phyloP scores from a whole-genome alignment of 1,139 yeast genomes.

The Yamadazyma atmosphaerica region DNA sequence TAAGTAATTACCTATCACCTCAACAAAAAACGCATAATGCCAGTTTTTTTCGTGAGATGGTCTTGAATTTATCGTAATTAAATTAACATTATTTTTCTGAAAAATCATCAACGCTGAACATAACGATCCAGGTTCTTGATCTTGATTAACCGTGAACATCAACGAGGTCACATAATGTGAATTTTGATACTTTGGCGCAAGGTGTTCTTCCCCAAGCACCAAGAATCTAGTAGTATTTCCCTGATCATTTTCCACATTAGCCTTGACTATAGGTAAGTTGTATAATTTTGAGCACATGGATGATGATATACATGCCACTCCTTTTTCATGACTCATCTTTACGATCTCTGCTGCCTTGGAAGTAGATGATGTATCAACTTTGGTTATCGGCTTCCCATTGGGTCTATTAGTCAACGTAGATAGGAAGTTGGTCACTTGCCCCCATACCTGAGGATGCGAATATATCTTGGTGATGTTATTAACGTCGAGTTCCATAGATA shows the following conservation, averaged over 20 bases:
- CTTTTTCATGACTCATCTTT: slow-evolving; percentile 34
- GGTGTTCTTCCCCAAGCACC: slow-evolving; percentile 46
- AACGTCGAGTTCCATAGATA: slow-evolving; percentile 46
- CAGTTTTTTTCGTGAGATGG: slow-evolving; percentile 67
- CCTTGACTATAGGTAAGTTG: slow-evolving; percentile 54
- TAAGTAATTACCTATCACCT: slow-evolving; percentile 40
- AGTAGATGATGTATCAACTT: slow-evolving; percentile 73
- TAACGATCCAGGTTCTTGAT: slow-evolving; percentile 61
- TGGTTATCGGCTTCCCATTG: slow-evolving; percentile 33
- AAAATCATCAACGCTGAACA: slow-evolving; percentile 66
- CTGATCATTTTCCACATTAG: slow-evolving; percentile 65
- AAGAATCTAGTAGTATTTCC: slow-evolving; percentile 86
- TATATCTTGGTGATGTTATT: slow-evolving; percentile 56
- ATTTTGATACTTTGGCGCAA: slow-evolving; percentile 9
- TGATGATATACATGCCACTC: slow-evolving; percentile 49
- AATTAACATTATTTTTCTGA: slow-evolving; percentile 56
- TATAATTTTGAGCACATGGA: slow-evolving; percentile 65
- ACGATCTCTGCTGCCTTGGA: slow-evolving; percentile 80
- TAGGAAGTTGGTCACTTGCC: slow-evolving; percentile 69
- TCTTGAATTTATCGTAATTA: slow-evolving; percentile 73
- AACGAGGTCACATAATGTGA: slow-evolving; percentile 46
- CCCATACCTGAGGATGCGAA: slow-evolving; percentile 99
- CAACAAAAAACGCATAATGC: slow-evolving; percentile 85
- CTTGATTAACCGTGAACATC: slow-evolving; percentile 66
- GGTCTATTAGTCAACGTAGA: slow-evolving; percentile 22